Evolutionary conservation across 495 filamentous ascomycete genomes (phyloP).

Genomic region (Aspergillus affinis): DNA sequence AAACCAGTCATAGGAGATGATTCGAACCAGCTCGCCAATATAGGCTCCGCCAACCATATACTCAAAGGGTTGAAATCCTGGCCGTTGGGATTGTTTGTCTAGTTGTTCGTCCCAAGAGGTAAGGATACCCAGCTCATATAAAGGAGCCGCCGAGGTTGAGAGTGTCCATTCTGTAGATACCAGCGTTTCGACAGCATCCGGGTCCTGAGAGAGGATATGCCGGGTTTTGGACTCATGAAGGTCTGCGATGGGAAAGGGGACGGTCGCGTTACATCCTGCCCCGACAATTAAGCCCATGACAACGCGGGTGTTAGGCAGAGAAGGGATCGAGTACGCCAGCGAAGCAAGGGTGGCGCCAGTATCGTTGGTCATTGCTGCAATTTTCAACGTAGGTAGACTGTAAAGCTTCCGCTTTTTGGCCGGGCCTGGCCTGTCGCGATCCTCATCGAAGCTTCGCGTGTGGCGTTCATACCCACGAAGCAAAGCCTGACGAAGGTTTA

Average conservation of each 20-base stretch:
- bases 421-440: slow-evolving; percentile 8
- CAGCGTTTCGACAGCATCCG: slow-evolving; percentile 53
- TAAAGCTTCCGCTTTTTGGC: slow-evolving; percentile 34
- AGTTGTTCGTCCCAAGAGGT: slow-evolving; percentile 66
- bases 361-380: slow-evolving; percentile 74
- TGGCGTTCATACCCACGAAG: slow-evolving; percentile 61
- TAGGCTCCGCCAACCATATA: slow-evolving; percentile 78
- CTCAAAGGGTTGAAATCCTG: slow-evolving; percentile 78
- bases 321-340: slow-evolving; percentile 58
- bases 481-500: slow-evolving; percentile 67
- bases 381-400: slow-evolving; percentile 58
- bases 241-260: slow-evolving; percentile 59
- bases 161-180: slow-evolving; percentile 84
- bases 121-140: slow-evolving; percentile 55
- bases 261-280: slow-evolving; percentile 75
- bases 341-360: slow-evolving; percentile 73
- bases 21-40: slow-evolving; percentile 49
- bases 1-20: slow-evolving; percentile 64
- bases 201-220: slow-evolving; percentile 28
- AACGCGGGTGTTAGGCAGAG: slow-evolving; percentile 60
- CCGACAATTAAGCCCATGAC: slow-evolving; percentile 75
- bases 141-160: slow-evolving; percentile 58
- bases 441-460: slow-evolving; percentile 30
- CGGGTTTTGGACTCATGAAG: slow-evolving; percentile 58
- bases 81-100: slow-evolving; percentile 57